phyloP scores from a whole-genome alignment of 768 basidiomycete species.

The Candolleomyces eurysporus region DNA sequence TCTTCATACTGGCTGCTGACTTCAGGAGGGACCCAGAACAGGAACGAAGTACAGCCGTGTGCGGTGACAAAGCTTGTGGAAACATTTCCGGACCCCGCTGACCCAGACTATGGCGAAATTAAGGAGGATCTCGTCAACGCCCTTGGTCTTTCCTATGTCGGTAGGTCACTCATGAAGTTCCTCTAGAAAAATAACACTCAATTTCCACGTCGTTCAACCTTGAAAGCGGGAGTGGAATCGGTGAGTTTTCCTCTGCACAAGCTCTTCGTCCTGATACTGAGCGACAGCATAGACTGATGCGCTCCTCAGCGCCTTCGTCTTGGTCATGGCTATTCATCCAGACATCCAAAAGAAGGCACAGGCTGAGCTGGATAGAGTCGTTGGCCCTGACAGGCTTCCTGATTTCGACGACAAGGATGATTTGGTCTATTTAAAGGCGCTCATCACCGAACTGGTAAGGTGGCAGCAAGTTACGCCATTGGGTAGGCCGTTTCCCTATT shows the following conservation, averaged over 20 bases:
- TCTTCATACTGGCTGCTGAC: no score
- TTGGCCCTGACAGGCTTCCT: conserved; percentile 15
- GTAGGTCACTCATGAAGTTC: not conserved
- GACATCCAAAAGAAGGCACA: conserved; percentile 13
- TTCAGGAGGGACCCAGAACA: not conserved
- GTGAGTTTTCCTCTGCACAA: not conserved
- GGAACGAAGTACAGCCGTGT: not conserved
- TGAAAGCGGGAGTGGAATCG: not conserved
- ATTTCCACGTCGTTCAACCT: not conserved
- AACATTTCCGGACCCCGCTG: not conserved
- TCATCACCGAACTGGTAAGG: conserved; percentile 14
- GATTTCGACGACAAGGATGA: conserved; percentile 11
- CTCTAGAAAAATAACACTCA: not conserved
- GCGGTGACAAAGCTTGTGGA: not conserved
- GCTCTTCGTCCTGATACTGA: not conserved
- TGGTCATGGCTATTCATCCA: conserved; percentile 15
- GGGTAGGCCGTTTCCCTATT: not conserved
- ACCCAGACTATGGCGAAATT: not conserved
- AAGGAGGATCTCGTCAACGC: not conserved
- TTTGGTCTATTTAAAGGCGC: conserved; percentile 16
- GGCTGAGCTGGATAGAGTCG: conserved; percentile 16
- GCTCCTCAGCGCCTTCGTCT: conserved; percentile 5
- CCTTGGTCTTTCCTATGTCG: not conserved
- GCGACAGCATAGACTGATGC: not conserved
- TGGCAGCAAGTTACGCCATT: not conserved